Conservation (phyloP, 1,284 basidiomycete genomes). For the Irpex sp. region DNA sequence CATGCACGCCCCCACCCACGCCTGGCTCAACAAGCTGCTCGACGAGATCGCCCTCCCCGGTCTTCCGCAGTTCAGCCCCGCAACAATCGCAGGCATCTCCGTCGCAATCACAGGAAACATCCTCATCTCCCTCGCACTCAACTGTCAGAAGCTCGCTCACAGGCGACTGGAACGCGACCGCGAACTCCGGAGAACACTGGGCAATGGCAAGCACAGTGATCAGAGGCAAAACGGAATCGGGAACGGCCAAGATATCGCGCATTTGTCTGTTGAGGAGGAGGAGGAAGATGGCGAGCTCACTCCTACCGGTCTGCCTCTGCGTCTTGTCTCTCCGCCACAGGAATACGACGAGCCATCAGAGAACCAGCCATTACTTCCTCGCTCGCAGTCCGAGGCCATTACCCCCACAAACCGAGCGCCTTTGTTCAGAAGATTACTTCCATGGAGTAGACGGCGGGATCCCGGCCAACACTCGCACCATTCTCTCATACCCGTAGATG, state of each 20-base stretch:
- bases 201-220: constrained; percentile 1
- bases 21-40: neutral
- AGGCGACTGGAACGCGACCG: constrained; percentile 52
- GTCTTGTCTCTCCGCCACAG: neutral
- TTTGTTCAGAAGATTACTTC: constrained; percentile 5
- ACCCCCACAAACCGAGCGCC: neutral
- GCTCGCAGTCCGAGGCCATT: neutral
- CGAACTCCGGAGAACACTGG: neutral
- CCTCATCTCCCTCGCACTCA: constrained; percentile 86
- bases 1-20: neutral
- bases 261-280: constrained; percentile 6
- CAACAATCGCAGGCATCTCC: constrained; percentile 74
- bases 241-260: neutral
- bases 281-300: constrained; percentile 1
- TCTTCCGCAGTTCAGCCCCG: constrained; percentile 52
- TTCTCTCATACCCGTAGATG: constrained; percentile 23
- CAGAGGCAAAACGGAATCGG: constrained; percentile 3
- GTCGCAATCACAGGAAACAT: constrained; percentile 84
- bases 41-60: constrained; percentile 25
- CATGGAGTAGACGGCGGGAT: constrained; percentile 8
- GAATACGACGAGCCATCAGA: neutral
- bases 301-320: neutral
- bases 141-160: constrained; percentile 90
- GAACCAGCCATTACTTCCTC: constrained; percentile 8
- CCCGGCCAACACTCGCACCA: constrained; percentile 15